Conservation (phyloP, 2,329 filamentous ascomycete genomes). For the Penicillium sp. region DNA sequence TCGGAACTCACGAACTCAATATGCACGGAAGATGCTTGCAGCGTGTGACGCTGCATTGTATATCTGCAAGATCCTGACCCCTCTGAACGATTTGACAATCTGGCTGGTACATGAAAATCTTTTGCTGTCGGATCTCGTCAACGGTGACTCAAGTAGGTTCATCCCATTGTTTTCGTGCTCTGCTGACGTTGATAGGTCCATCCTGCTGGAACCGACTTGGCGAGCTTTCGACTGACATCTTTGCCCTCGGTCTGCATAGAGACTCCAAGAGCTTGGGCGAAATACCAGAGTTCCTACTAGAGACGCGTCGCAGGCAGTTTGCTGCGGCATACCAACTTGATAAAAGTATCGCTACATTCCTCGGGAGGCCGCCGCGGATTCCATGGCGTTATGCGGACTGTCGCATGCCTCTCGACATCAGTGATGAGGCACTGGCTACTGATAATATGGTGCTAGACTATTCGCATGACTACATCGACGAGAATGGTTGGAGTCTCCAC, state of each 20-base stretch:
- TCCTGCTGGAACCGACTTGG: conserved; percentile 28
- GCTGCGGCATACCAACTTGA: conserved; percentile 30
- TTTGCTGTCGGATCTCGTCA: conserved; percentile 36
- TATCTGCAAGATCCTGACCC: conserved; percentile 39
- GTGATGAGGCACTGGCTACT: conserved; percentile 20
- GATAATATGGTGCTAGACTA: conserved; percentile 7
- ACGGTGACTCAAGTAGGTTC: conserved; percentile 39
- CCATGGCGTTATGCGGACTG: conserved; percentile 26
- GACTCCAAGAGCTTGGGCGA: conserved; percentile 15
- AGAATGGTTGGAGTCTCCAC: conserved; percentile 22
- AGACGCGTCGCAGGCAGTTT: conserved; percentile 27
- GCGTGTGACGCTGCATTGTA: conserved; percentile 41
- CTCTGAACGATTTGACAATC: conserved; percentile 40
- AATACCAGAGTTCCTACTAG: conserved; percentile 24
- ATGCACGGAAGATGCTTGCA: conserved; percentile 27
- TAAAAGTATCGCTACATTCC: conserved; percentile 31
- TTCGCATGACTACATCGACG: conserved; percentile 13
- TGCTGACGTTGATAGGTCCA: conserved; percentile 16
- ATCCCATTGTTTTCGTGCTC: neutral
- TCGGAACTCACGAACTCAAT: conserved; percentile 14
- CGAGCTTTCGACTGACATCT: conserved; percentile 29
- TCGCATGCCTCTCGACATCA: conserved; percentile 26
- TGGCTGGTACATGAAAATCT: conserved; percentile 38
- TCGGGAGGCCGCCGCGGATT: conserved; percentile 29
- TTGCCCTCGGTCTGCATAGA: conserved; percentile 29